Percentiles rank a stretch among this genome's conserved stretches.
These are phyloP conservation scores for Lathyrus sativus DNA, from an alignment of 306 rosid species.

Conservation along the genomic window DNA sequence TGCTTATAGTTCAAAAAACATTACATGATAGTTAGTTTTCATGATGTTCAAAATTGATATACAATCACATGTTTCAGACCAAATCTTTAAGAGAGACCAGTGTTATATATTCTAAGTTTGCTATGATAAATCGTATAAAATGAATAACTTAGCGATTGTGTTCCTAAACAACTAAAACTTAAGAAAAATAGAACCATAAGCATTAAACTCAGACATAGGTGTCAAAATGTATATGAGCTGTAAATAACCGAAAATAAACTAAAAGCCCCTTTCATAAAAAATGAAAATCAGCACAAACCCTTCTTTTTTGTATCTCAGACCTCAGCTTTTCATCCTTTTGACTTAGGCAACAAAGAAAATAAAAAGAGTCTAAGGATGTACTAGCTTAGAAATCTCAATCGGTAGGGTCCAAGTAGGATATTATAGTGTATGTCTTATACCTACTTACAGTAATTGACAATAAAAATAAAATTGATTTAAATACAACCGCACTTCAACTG, in stretches of 20 bases:
- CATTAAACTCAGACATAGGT: conserved; percentile 5
- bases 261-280: conserved; percentile 7
- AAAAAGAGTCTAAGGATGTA: not conserved
- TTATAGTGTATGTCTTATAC: not conserved
- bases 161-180: conserved; percentile 13
- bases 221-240: conserved; percentile 5
- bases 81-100: not conserved
- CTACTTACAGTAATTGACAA: not conserved
- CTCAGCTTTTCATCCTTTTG: conserved; percentile 14
- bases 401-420: not conserved
- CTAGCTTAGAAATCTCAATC: not conserved
- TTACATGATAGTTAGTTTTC: conserved; percentile 27
- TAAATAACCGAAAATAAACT: conserved; percentile 2
- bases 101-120: not conserved
- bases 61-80: conserved; percentile 12
- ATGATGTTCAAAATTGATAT: conserved; percentile 16
- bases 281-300: conserved; percentile 17
- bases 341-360: not conserved
- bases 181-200: conserved; percentile 23
- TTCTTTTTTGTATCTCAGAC: not conserved
- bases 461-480: not conserved
- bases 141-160: conserved; percentile 11
- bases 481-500: not conserved
- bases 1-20: conserved; percentile 45
- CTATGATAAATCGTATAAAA: not conserved